phyloP scores from a whole-genome alignment of 148 eudicot genomes.

The Silene latifolia region DNA sequence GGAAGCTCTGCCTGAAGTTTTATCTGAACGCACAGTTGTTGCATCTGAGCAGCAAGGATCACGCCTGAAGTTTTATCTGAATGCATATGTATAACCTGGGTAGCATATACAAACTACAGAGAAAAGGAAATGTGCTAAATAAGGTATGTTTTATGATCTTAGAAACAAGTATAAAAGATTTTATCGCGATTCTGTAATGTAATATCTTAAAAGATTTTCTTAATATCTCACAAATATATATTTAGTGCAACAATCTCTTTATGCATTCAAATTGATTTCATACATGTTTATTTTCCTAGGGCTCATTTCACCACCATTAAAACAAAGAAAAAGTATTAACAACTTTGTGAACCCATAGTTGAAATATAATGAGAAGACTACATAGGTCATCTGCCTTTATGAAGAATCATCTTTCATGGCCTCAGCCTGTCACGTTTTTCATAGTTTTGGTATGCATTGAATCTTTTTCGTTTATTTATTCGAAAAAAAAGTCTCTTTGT shows the following conservation, averaged over 20 bases:
- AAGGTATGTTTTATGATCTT: conserved; percentile 7
- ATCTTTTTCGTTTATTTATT: neutral
- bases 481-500: neutral
- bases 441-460: conserved; percentile 11
- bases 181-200: conserved; percentile 10
- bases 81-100: conserved; percentile 38
- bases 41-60: conserved; percentile 94
- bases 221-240: conserved; percentile 1
- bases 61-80: conserved; percentile 88
- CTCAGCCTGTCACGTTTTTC: conserved; percentile 16
- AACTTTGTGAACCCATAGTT: neutral
- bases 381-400: neutral
- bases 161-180: conserved; percentile 9
- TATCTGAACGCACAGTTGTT: conserved; percentile 83
- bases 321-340: neutral
- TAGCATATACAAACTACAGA: too few relatives aligned
- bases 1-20: conserved; percentile 85
- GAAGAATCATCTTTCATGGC: conserved; percentile 14
- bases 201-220: conserved; percentile 9
- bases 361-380: neutral
- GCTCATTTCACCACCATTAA: neutral
- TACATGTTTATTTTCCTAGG: neutral
- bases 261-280: neutral
- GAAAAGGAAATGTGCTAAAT: neutral
- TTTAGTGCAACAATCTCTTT: neutral